These are phyloP conservation scores for Paraglomus brasilianum DNA, from an alignment of 192 early-diverging fungal genomes.

Conservation along the genomic window DNA sequence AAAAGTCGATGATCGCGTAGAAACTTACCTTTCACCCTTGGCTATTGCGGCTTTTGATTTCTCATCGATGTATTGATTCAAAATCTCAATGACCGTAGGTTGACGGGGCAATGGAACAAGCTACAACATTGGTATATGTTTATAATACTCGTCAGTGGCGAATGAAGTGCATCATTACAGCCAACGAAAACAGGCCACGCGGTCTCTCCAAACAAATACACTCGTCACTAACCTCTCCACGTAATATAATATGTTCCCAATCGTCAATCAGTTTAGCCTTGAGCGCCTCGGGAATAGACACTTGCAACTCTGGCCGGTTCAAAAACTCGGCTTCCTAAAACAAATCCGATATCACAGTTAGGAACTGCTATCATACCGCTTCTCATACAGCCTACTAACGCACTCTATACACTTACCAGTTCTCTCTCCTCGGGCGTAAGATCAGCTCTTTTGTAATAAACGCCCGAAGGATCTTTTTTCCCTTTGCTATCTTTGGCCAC, in stretches of 20 bases:
- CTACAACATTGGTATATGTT: too few relatives aligned
- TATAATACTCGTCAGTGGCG: too few relatives aligned
- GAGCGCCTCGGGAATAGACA: neutral
- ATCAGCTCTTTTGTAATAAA: neutral
- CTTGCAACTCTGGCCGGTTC: neutral
- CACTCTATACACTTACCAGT: too few relatives aligned
- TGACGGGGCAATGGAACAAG: neutral
- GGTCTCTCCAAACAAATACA: too few relatives aligned
- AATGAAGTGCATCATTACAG: too few relatives aligned
- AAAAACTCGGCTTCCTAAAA: neutral
- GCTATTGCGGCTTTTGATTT: constrained; percentile 14
- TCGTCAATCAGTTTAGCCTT: constrained; percentile 91
- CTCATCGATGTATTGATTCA: constrained; percentile 25
- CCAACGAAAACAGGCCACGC: too few relatives aligned
- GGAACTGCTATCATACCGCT: too few relatives aligned
- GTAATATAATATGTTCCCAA: constrained; percentile 83
- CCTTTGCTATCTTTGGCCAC: too few relatives aligned
- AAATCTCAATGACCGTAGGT: constrained; percentile 14
- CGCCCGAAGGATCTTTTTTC: constrained; percentile 3
- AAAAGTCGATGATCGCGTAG: too few relatives aligned
- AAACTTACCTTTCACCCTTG: neutral
- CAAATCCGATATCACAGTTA: constrained; percentile 35
- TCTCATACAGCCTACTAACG: too few relatives aligned
- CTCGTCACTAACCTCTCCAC: too few relatives aligned
- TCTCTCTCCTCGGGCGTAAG: too few relatives aligned